Base-by-base conservation (phyloP, 768 basidiomycete species). In the Infundibulicybe gibba region DNA sequence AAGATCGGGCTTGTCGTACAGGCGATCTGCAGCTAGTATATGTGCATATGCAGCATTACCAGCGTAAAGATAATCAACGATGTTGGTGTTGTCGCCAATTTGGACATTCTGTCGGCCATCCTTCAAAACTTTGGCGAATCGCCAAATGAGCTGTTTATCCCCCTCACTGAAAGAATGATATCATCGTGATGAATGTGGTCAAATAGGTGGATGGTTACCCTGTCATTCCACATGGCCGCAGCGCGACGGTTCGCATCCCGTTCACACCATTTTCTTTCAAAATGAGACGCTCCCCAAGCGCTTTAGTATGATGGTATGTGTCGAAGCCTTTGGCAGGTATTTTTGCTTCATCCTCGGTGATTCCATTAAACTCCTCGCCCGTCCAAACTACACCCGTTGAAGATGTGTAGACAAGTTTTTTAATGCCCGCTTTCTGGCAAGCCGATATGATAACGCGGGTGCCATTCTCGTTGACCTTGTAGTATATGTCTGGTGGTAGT, bases 81-180 rank as follows among this genome's bases (percentile, higher is more conserved):
- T 60, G 54, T 81, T 79, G 43, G 55, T 55, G 58, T 78, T 79
- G 58, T 65, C 48, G 16, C 78, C 80, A 44, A 83, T 69, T 51
- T 79, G 75, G 57, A 56, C 43, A 20, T 44, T 38, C 4, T 55
- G 53, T 38, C 54, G 54, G 5, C 51, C 51, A 13, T 54, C 54
- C 10, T 47, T 41, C 62, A 83, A 75, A 2, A 77, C 85, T 30
- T 77, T 66, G 54, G 77, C 74, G 39, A 87, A 68, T 8, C 81
- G 81, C 2, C 69, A 67, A 49, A 87, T 74, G 53, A 76, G 67
- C 50, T 88, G 87, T 5, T 80, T 73, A 54, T 90, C 88, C 8
- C 87, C 83, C 3, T 85, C 84, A 1, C 84, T 86, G 55, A 9
- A 40, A 33, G 25, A 17, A 44, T 44, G n/a, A 8, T 16, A 10